These are phyloP conservation scores for Macrolepiota dolichaula DNA, from an alignment of 768 basidiomycete species.

Conservation along the genomic window DNA sequence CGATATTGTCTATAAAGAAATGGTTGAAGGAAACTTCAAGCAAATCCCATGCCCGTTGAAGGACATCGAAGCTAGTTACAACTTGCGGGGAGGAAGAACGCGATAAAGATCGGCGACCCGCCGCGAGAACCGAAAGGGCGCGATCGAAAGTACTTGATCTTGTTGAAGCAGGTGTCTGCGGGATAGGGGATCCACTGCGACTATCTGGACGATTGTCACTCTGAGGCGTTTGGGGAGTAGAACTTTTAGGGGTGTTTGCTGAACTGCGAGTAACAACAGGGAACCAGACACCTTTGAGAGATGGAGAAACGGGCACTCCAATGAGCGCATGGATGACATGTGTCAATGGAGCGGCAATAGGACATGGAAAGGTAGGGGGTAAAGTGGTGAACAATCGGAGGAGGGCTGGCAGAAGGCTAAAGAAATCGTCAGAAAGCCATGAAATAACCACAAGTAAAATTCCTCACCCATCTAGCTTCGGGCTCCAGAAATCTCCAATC, in stretches of 20 bases:
- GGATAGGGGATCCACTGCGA: slow-evolving; percentile 37
- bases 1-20: slow-evolving; percentile 64
- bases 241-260: slow-evolving; percentile 33
- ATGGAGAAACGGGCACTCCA: slow-evolving; percentile 63
- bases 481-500: slow-evolving; percentile 74
- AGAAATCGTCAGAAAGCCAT: background rate
- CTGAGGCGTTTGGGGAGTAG: slow-evolving; percentile 29
- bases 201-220: slow-evolving; percentile 30
- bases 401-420: slow-evolving; percentile 68
- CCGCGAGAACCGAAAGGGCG: slow-evolving; percentile 51
- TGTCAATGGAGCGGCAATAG: slow-evolving; percentile 70
- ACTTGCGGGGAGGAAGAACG: slow-evolving; percentile 42
- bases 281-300: slow-evolving; percentile 63
- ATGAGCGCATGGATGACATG: slow-evolving; percentile 83
- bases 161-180: slow-evolving; percentile 26
- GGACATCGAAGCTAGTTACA: slow-evolving; percentile 39
- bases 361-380: slow-evolving; percentile 56
- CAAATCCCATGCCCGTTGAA: slow-evolving; percentile 64
- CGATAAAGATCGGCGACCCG: slow-evolving; percentile 48
- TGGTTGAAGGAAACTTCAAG: slow-evolving; percentile 56
- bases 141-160: slow-evolving; percentile 53
- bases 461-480: slow-evolving; percentile 66
- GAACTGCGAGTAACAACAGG: slow-evolving; percentile 34
- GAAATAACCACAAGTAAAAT: background rate
- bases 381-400: slow-evolving; percentile 68